phyloP scores from a whole-genome alignment of 2,329 filamentous ascomycete species.

The Monilinia fructicola region DNA sequence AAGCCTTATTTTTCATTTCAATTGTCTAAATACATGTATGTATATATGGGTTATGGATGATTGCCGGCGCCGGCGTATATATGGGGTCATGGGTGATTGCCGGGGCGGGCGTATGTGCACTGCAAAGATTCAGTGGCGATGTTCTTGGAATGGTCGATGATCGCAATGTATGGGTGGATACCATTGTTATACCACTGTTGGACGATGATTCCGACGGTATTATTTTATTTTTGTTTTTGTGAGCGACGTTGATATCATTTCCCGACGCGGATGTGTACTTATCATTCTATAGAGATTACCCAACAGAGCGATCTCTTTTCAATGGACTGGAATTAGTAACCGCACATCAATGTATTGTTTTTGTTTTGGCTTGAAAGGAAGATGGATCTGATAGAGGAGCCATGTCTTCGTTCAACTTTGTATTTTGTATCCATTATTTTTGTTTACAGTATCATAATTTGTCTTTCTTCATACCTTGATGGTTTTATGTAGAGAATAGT shows the following conservation, averaged over 20 bases:
- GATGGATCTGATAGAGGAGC: background rate
- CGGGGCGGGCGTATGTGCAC: conserved; percentile 9
- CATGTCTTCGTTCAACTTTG: background rate
- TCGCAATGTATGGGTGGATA: background rate
- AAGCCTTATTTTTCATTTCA: background rate
- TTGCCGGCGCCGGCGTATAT: conserved; percentile 14
- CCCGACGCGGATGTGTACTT: background rate
- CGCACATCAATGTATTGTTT: background rate
- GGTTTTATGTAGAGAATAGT: too few species aligned
- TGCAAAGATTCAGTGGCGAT: conserved; percentile 10
- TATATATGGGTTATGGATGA: conserved; percentile 16
- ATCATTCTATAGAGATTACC: background rate
- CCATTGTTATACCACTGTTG: conserved; percentile 14
- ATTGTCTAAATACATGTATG: conserved; percentile 15
- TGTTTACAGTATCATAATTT: too few species aligned
- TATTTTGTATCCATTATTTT: background rate
- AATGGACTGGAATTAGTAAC: background rate
- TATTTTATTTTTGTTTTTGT: conserved; percentile 13
- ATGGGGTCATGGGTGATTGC: conserved; percentile 8
- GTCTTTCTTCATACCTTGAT: too few species aligned
- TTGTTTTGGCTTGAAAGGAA: background rate
- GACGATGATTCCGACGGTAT: conserved; percentile 3
- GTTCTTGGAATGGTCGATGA: conserved; percentile 5
- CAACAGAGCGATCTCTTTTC: background rate
- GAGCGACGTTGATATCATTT: background rate